Percentiles rank a stretch among this genome's conserved stretches.
Evolutionary conservation across 768 basidiomycete genomes (phyloP).

Genomic region (Mycena pura): DNA sequence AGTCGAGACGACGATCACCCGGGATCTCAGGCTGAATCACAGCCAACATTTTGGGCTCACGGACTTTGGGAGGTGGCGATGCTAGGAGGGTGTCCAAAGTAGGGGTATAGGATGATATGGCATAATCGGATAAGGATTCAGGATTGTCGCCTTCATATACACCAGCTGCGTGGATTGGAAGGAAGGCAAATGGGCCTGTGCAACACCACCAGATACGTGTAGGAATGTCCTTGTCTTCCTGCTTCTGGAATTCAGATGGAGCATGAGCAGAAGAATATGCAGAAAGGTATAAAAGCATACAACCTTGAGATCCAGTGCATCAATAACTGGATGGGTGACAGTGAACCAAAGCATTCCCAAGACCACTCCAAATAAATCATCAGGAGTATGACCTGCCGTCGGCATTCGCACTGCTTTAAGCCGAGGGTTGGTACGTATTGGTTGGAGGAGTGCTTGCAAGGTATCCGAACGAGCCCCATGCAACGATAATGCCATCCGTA

Average conservation of each 20-base stretch:
- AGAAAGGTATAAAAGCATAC: background rate
- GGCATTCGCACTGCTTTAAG: background rate
- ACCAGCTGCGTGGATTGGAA: slow-evolving; percentile 5
- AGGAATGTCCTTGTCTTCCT: background rate
- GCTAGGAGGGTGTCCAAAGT: slow-evolving; percentile 1
- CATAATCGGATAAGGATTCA: slow-evolving; percentile 2
- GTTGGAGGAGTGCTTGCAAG: background rate
- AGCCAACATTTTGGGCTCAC: slow-evolving; percentile 2
- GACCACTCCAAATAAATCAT: background rate
- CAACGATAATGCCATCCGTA: slow-evolving; percentile 1
- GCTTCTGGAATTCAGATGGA: slow-evolving; percentile 2
- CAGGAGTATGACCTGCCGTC: background rate
- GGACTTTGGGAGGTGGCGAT: background rate
- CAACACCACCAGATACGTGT: slow-evolving; percentile 1
- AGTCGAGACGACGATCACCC: slow-evolving; percentile 1
- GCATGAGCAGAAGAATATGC: background rate
- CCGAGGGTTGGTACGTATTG: background rate
- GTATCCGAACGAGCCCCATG: slow-evolving; percentile 1
- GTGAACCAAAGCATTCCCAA: background rate
- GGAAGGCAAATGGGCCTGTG: slow-evolving; percentile 1
- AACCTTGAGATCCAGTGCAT: slow-evolving; percentile 1
- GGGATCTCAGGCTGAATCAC: slow-evolving; percentile 1
- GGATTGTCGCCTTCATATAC: background rate
- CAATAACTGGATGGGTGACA: background rate
- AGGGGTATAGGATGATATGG: slow-evolving; percentile 1